Percentiles rank a stretch among this genome's conserved stretches.
phyloP scores from a whole-genome alignment of 768 basidiomycete species.

The Rickenella mellea region DNA sequence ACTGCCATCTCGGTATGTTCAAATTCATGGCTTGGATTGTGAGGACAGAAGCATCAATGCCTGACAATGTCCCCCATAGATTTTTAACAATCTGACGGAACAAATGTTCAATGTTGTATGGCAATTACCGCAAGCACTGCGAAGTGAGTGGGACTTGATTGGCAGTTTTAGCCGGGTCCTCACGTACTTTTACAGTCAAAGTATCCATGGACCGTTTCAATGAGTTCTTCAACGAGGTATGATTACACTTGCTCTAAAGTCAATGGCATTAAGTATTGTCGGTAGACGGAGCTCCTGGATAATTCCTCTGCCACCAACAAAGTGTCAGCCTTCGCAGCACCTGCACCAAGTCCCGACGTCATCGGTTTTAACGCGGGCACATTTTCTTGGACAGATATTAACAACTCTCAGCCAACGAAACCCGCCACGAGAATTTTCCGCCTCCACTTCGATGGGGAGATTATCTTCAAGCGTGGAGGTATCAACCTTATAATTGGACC shows the following conservation, averaged over 20 bases:
- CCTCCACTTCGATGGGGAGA: constrained; percentile 3
- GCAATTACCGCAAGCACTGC: constrained; percentile 19
- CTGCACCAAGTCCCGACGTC: neutral
- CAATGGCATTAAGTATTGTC: constrained; percentile 1
- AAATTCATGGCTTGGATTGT: neutral
- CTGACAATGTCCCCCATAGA: constrained; percentile 8
- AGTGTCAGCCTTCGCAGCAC: no score
- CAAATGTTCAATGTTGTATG: constrained; percentile 31
- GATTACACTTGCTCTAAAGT: neutral
- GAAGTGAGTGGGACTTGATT: constrained; percentile 13
- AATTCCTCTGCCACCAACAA: constrained; percentile 8
- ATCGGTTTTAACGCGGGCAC: constrained; percentile 8
- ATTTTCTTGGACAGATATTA: constrained; percentile 13
- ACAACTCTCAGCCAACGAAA: no score
- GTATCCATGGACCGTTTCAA: constrained; percentile 57
- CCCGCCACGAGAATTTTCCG: constrained; percentile 8
- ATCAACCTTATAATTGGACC: constrained; percentile 23
- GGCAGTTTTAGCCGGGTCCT: constrained; percentile 9
- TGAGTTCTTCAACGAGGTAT: constrained; percentile 31
- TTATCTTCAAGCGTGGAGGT: constrained; percentile 9
- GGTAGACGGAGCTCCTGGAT: constrained; percentile 20
- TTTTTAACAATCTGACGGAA: constrained; percentile 53
- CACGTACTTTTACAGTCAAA: constrained; percentile 28
- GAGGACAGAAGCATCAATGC: no score
- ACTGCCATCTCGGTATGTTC: neutral